These are phyloP conservation scores for Panellus pusillus DNA, from an alignment of 768 basidiomycete genomes.

Conservation along the genomic window DNA sequence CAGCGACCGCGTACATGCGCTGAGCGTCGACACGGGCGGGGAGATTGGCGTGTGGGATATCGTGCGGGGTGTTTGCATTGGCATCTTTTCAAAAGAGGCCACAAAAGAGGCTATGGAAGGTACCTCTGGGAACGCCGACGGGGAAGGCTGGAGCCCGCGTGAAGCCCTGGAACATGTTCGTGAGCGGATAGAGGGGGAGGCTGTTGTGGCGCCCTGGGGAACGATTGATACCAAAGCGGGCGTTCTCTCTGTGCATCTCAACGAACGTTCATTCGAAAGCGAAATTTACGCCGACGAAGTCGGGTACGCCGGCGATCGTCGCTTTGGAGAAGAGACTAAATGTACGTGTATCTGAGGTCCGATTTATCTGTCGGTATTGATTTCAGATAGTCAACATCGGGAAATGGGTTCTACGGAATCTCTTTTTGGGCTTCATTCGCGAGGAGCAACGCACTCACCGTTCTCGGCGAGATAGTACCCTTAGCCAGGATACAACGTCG, in stretches of 20 bases:
- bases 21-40: slow-evolving; percentile 88
- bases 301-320: slow-evolving; percentile 60
- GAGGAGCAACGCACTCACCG: slow-evolving; percentile 58
- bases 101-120: slow-evolving; percentile 61
- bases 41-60: slow-evolving; percentile 94
- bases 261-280: slow-evolving; percentile 87
- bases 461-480: slow-evolving; percentile 32
- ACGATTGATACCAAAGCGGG: slow-evolving; percentile 89
- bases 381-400: slow-evolving; percentile 75
- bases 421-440: slow-evolving; percentile 76
- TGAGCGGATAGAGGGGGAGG: slow-evolving; percentile 94
- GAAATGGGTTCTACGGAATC: slow-evolving; percentile 85
- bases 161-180: slow-evolving; percentile 87
- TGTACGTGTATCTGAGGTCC: slow-evolving; percentile 46
- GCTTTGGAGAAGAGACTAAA: slow-evolving; percentile 77
- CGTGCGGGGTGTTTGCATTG: slow-evolving; percentile 72
- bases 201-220: slow-evolving; percentile 82
- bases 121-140: slow-evolving; percentile 35
- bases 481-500: slow-evolving; percentile 25
- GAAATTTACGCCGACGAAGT: slow-evolving; percentile 95
- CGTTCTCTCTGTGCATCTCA: slow-evolving; percentile 82
- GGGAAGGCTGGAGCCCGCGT: slow-evolving; percentile 57
- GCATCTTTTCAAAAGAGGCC: slow-evolving; percentile 66
- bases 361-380: slow-evolving; percentile 5
- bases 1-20: slow-evolving; percentile 86